Evolutionary conservation across 208 protist genomes (phyloP), one percentile per base, ranked within the genome.

Genomic region (Acanthamoeba royreba): DNA sequence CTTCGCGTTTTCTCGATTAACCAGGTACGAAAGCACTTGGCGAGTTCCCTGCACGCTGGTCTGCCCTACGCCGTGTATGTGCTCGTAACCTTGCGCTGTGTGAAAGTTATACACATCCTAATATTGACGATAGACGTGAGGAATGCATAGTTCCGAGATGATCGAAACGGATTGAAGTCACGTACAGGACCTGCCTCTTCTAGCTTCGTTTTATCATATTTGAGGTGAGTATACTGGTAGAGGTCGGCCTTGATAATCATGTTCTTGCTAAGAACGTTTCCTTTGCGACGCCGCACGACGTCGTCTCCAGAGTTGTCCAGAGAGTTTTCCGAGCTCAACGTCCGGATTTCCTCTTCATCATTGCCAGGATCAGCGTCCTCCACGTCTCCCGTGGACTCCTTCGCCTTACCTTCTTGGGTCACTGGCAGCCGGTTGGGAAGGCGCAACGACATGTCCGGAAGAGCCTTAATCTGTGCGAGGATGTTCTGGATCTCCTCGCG

Each of bases 191-290:
- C 38, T 40, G 46, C 35, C 5, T 13, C 66, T 1, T 58, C 79
- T 35, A 87, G 19, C 79, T 42, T 87, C 31, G 33, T 28, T 40
- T 58, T 52, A 4, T 87, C 47, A 28, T 87, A 87, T 40, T 79
- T 79, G 66, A 22, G 15, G 28, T 40, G 35, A 40, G 40, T 79
- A 28, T 79, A 79, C 47, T 88, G 45, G 79, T 74, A 92, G 35
- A 55, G 86, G 53, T 92, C 86, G 35, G 53, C 55, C 58, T 92
- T 92, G 42, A 92, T 63, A 15, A 92, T 92, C 53, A 92, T 92
- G 58, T 92, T 92, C 86, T 92, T 92, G 86, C 86, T 92, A 19
- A 92, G 58, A 0, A 92, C 86, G 86, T 92, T 38, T 17, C 86
- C 86, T 42, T 74, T 92, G 52, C 86, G 52, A 38, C 45, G 63